These are phyloP conservation scores for Podaxis pistillaris DNA, from an alignment of 768 basidiomycete species.

Conservation along the genomic window DNA sequence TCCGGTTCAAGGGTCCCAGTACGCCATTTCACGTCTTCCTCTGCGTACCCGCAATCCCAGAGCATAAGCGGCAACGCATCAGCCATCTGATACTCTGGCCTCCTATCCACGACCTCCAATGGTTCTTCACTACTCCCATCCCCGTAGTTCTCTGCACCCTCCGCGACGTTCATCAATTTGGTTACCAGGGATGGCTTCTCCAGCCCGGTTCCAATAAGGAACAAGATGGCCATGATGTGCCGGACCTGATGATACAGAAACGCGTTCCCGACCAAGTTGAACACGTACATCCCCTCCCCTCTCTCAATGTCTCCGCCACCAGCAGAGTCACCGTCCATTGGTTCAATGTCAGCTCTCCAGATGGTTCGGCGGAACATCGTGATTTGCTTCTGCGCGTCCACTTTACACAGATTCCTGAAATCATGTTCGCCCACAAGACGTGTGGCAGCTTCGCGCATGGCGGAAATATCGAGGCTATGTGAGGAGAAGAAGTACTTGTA, in stretches of 20 bases:
- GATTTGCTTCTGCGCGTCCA: conserved; percentile 54
- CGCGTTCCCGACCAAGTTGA: conserved; percentile 80
- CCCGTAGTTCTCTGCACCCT: conserved; percentile 34
- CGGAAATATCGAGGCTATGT: conserved; percentile 59
- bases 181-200: conserved; percentile 70
- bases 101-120: conserved; percentile 53
- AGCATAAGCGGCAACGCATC: conserved; percentile 88
- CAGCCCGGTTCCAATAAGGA: conserved; percentile 19
- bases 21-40: conserved; percentile 71
- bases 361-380: conserved; percentile 64
- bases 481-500: conserved; percentile 97
- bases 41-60: conserved; percentile 82
- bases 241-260: conserved; percentile 77
- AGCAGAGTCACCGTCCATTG: neutral
- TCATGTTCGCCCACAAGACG: conserved; percentile 96
- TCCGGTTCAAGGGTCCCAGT: conserved; percentile 39
- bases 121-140: neutral
- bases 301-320: neutral
- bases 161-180: conserved; percentile 70
- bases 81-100: conserved; percentile 94
- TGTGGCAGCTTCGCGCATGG: conserved; percentile 86
- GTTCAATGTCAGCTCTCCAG: conserved; percentile 14
- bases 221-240: conserved; percentile 21
- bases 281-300: conserved; percentile 12
- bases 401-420: conserved; percentile 93